phyloP scores from a whole-genome alignment of 345 rosid genomes.

The Corchorus olitorius region DNA sequence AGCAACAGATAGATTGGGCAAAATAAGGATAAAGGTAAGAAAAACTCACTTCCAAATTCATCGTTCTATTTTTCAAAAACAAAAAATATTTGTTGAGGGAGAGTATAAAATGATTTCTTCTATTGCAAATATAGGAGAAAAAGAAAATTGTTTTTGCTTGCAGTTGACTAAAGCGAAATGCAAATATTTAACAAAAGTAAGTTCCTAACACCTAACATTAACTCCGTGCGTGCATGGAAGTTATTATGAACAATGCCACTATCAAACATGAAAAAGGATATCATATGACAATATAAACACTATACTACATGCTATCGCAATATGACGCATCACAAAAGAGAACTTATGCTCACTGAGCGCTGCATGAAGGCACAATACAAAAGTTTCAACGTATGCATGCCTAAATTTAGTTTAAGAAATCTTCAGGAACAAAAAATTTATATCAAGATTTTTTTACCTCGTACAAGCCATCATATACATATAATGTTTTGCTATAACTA shows the following conservation, averaged over 20 bases:
- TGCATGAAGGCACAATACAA: neutral
- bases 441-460: conserved; percentile 25
- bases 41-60: neutral
- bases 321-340: neutral
- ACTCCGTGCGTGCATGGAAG: neutral
- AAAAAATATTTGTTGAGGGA: neutral
- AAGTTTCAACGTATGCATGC: neutral
- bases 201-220: neutral
- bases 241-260: neutral
- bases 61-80: neutral
- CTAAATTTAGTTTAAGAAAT: neutral
- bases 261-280: neutral
- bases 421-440: neutral
- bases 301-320: neutral
- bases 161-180: neutral
- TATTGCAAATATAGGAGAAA: neutral
- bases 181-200: neutral
- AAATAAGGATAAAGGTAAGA: neutral
- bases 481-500: conserved; percentile 19
- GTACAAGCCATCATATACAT: conserved; percentile 42
- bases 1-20: neutral
- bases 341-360: neutral
- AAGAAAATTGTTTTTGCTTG: neutral
- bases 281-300: neutral
- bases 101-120: neutral